Base-by-base conservation (phyloP, 768 basidiomycete species). In the Cantharellus cinnabarinus region DNA sequence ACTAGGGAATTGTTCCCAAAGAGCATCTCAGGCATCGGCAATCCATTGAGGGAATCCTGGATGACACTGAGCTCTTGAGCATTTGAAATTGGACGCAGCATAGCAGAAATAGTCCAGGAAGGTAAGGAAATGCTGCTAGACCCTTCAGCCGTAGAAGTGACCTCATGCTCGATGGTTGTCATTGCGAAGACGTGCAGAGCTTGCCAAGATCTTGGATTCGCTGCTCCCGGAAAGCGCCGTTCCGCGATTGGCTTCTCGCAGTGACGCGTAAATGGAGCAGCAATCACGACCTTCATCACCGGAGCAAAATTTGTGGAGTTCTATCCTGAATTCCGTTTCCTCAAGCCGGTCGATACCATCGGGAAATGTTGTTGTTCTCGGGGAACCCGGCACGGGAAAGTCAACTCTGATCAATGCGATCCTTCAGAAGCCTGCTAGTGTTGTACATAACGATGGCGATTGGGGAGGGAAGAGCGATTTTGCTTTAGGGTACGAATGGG, bases 21-120 rank as follows among this genome's bases (percentile, higher is more conserved):
- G 0, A 87, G 90, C 89, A 98, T 98, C 68, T 99, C 95, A 2
- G 95, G 95, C 1, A 94, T 70, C 0, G 94, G 87, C 35, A 98
- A 75, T 2, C 82, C 80, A 20, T 59, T 42, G 3, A 88, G 72
- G 0, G 70, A 64, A 3, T 77, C 71, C 56, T 85, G 82, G 52
- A 89, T 70, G 0, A 74, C 74, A 67, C 93, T 85, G 62, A 79
- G 80, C 64, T 89, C 81, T 51, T 72, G 68, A 1, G 89, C 83
- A 66, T 82, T 83, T 34, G 87, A 85, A 66, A 91, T 93, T 4
- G 87, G 78, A 63, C 80, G 77, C 34, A 85, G 88, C 5, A 76
- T 75, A 0, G 83, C 77, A 2, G 80, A 78, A 65, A 93, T 79
- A 35, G 65, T 64, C 88, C 88, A 91, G 65, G 73, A 77, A 40